Evolutionary conservation across 2,329 filamentous ascomycete genomes (phyloP).

Genomic region (Phaeosphaeriaceae sp.): DNA sequence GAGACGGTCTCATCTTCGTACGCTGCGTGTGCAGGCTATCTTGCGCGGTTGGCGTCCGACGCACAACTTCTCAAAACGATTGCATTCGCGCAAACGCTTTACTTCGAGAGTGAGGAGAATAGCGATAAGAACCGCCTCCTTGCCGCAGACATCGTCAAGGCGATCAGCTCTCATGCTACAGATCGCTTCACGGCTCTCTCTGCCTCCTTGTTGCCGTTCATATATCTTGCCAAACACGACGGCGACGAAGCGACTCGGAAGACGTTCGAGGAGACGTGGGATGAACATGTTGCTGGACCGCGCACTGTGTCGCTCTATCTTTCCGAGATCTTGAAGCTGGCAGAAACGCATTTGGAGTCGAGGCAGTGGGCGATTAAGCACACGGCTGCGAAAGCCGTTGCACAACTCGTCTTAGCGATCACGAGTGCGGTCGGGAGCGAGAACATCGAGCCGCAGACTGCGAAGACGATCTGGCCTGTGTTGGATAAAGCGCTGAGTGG

Average conservation of each 20-base stretch:
- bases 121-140: slow-evolving; percentile 74
- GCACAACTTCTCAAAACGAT: slow-evolving; percentile 64
- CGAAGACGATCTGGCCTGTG: slow-evolving; percentile 77
- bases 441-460: slow-evolving; percentile 65
- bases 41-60: slow-evolving; percentile 71
- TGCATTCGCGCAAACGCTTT: slow-evolving; percentile 69
- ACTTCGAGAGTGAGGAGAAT: slow-evolving; percentile 83
- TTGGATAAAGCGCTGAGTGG: slow-evolving; percentile 82
- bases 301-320: slow-evolving; percentile 85
- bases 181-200: slow-evolving; percentile 86
- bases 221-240: slow-evolving; percentile 88
- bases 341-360: slow-evolving; percentile 73
- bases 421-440: slow-evolving; percentile 62
- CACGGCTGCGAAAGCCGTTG: slow-evolving; percentile 80
- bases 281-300: slow-evolving; percentile 84
- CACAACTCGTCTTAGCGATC: slow-evolving; percentile 73
- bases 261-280: slow-evolving; percentile 86
- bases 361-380: slow-evolving; percentile 92
- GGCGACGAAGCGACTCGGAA: slow-evolving; percentile 79
- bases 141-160: slow-evolving; percentile 81
- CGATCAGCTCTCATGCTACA: slow-evolving; percentile 83
- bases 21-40: slow-evolving; percentile 83
- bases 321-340: slow-evolving; percentile 77
- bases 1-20: slow-evolving; percentile 92
- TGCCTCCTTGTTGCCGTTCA: slow-evolving; percentile 78